Conservation (phyloP, 768 basidiomycete genomes). For the Boletellus ananiceps region DNA sequence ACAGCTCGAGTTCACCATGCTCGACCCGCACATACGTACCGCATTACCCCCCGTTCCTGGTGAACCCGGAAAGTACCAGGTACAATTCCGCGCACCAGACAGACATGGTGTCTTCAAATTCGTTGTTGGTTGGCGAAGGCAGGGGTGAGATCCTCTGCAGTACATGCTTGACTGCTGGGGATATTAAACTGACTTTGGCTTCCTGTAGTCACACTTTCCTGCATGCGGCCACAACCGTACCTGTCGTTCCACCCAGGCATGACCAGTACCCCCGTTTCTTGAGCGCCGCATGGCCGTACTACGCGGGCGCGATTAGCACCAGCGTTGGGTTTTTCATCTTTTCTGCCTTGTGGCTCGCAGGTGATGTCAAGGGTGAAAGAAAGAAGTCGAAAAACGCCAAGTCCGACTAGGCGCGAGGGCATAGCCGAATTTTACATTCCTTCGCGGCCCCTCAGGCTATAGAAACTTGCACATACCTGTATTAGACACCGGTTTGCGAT, state of each 20-base stretch:
- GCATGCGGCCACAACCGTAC: slow-evolving; percentile 66
- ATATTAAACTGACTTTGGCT: neutral
- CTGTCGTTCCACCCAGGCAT: slow-evolving; percentile 90
- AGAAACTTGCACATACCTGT: slow-evolving; percentile 22
- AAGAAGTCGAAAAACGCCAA: slow-evolving; percentile 41
- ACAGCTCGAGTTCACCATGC: slow-evolving; percentile 97
- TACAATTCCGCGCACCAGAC: slow-evolving; percentile 88
- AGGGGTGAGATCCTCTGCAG: slow-evolving; percentile 53
- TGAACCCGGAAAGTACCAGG: slow-evolving; percentile 63
- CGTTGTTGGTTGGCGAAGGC: slow-evolving; percentile 83
- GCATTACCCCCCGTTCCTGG: slow-evolving; percentile 56
- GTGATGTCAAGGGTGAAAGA: slow-evolving; percentile 63
- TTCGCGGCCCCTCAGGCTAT: neutral
- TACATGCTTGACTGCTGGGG: neutral
- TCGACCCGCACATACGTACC: slow-evolving; percentile 93
- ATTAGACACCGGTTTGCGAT: slow-evolving; percentile 6
- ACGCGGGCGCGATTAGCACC: slow-evolving; percentile 85
- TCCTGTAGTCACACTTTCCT: slow-evolving; percentile 65
- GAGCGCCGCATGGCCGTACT: slow-evolving; percentile 95
- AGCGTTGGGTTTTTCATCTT: slow-evolving; percentile 83
- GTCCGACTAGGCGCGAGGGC: slow-evolving; percentile 18
- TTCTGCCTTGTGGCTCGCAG: slow-evolving; percentile 81
- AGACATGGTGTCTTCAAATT: slow-evolving; percentile 99
- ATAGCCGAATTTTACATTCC: slow-evolving; percentile 6
- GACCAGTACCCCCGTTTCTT: slow-evolving; percentile 96